Evolutionary conservation across 768 basidiomycete genomes (phyloP), one percentile per base, ranked within the genome.

Genomic region (Boletus pseudopeckii): DNA sequence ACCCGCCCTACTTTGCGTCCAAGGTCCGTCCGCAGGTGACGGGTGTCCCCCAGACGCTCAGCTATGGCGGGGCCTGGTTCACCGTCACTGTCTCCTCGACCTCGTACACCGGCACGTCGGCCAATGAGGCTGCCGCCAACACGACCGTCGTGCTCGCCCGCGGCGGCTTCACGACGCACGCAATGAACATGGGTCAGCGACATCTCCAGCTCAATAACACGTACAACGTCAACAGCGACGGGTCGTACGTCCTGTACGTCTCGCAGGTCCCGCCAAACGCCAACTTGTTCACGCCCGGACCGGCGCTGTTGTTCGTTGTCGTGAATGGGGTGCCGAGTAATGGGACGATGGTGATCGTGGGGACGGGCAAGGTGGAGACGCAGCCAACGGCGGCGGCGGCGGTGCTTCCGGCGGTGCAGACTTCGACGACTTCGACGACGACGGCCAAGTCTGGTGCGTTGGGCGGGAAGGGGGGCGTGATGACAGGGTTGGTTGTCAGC

Each of bases 171-270:
- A 85, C 89, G 4, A 90, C 89, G 0, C 89, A 91, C 61, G 88
- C 81, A 34, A 89, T 90, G 88, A 91, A 89, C 74, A 91, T 90
- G 87, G 88, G 88, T 0, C 90, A 92, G 70, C 80, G 93, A 4
- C 79, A 77, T 50, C 62, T 95, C 53, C 84, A 95, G 72, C 81
- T 97, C 50, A 86, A 94, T 69, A 88, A 81, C 64, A 89, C 93
- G 0, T 96, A 86, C 74, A 88, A 84, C 0, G 88, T 92, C 52
- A 82, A 90, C 66, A 68, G 64, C n/a, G 83, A 93, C 57, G 87
- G 89, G 18, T 82, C 85, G 17, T 85, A 91, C 59, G 81, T 79
- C 9, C 73, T 97, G 3, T 86, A 95, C 69, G 88, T 91, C 42
- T 73, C 87, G 1, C 94, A 95, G 66, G 77, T 83, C 8, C 92